phyloP scores from a whole-genome alignment of 768 basidiomycete genomes.

The Gymnopilus junonius region DNA sequence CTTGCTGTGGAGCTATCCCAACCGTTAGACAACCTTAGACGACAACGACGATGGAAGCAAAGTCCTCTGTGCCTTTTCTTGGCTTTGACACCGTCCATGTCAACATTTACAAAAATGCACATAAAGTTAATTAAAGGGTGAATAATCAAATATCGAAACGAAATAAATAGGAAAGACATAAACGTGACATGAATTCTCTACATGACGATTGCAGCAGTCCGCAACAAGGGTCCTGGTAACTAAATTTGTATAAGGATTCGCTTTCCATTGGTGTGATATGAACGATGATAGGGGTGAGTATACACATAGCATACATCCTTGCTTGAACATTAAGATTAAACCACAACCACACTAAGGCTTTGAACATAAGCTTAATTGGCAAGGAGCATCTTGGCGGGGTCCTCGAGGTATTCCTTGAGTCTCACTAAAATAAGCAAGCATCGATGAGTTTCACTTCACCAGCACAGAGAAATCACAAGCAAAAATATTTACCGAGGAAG shows the following conservation, averaged over 20 bases:
- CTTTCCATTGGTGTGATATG: not conserved
- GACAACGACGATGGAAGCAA: no score
- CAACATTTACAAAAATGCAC: no score
- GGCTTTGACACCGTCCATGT: no score
- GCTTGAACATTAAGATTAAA: no score
- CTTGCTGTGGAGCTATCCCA: no score
- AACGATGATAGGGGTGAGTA: not conserved
- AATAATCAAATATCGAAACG: not conserved
- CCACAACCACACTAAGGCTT: not conserved
- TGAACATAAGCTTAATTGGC: conserved; percentile 27
- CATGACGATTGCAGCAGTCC: not conserved
- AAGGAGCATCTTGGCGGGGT: conserved; percentile 90
- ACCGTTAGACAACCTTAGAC: no score
- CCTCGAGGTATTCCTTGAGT: conserved; percentile 93
- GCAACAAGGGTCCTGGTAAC: not conserved
- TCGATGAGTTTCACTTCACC: not conserved
- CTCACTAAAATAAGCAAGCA: conserved; percentile 55
- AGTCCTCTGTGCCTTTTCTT: no score
- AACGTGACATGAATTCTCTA: not conserved
- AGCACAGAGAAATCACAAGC: not conserved
- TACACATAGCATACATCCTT: not conserved
- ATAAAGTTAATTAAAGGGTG: not conserved
- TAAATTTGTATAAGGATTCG: not conserved
- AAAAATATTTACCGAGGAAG: conserved; percentile 85
- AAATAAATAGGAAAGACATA: not conserved